phyloP scores from a whole-genome alignment of 768 basidiomycete species.

The Trametes cubensis region DNA sequence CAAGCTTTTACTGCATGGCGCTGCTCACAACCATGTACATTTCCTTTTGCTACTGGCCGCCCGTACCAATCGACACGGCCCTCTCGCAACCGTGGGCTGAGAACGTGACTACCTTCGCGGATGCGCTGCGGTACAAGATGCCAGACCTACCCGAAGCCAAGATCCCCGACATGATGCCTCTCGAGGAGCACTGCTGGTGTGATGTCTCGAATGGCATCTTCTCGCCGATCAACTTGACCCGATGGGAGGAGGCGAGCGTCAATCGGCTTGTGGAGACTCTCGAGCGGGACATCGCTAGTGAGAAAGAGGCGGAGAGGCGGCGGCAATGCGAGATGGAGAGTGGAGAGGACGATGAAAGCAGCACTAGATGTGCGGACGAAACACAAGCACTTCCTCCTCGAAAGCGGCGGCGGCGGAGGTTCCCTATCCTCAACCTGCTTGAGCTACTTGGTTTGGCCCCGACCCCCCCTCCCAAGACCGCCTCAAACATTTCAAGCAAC shows the following conservation, averaged over 20 bases:
- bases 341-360: background rate
- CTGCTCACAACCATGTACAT: slow-evolving; percentile 81
- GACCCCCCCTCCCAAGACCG: background rate
- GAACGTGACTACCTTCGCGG: slow-evolving; percentile 72
- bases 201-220: slow-evolving; percentile 73
- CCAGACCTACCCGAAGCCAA: slow-evolving; percentile 43
- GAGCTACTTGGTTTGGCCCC: slow-evolving; percentile 1
- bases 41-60: slow-evolving; percentile 90
- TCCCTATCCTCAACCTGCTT: slow-evolving; percentile 1
- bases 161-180: slow-evolving; percentile 59
- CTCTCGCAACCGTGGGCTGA: slow-evolving; percentile 68
- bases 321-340: slow-evolving; percentile 10
- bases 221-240: slow-evolving; percentile 73
- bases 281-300: slow-evolving; percentile 34
- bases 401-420: background rate
- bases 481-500: background rate
- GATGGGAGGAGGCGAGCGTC: slow-evolving; percentile 74
- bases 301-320: slow-evolving; percentile 5
- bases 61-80: slow-evolving; percentile 64
- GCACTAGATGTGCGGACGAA: slow-evolving; percentile 7
- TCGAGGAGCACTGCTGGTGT: slow-evolving; percentile 86
- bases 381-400: background rate
- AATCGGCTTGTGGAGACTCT: slow-evolving; percentile 44
- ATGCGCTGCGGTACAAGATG: slow-evolving; percentile 54
- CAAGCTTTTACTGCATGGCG: slow-evolving; percentile 85